Evolutionary conservation across 768 basidiomycete species (phyloP), one percentile per base, ranked within the genome.

Genomic region (Cystofilobasidium bisporidii): DNA sequence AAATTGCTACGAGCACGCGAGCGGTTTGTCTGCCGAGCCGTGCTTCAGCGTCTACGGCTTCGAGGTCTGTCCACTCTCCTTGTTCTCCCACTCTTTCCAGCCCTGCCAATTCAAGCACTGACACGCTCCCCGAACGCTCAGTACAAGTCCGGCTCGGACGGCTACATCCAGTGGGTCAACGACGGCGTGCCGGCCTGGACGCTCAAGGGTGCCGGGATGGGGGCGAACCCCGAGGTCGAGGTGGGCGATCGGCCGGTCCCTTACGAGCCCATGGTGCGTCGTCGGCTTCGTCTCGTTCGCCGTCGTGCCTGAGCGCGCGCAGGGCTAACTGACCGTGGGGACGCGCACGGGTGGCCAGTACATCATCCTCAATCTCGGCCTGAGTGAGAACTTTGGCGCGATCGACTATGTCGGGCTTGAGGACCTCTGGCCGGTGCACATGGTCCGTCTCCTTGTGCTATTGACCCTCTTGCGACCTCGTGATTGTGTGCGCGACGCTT

Each of bases 251-350:
- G 91, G 63, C 85, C 87, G 15, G 79, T 93, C 48, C 83, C 90
- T 0, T 84, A 88, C 71, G 91, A 94, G 75, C 91, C 91, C 11
- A 85, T 92, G 86, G 86, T 87, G 73, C 48, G 77, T 53, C 14
- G 33, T 32, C 20, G 5, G 18, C 18, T n/a, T 24, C n/a, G 3
- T 28, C 48, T n/a, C n/a, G n/a, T 24, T n/a, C 48, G 26, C 48
- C 3, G n/a, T 1, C n/a, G 8, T 47, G 45, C 17, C 45, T 11
- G 48, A 50, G 20, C n/a, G 11, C 48, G n/a, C n/a, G n/a, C n/a
- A n/a, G n/a, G n/a, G n/a, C n/a, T n/a, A n/a, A 8, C 26, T 28
- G 48, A 50, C 48, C 4, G 22, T 15, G 20, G n/a, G n/a, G n/a
- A 50, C 41, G 36, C 41, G 12, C 41, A 20, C 18, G 12, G 38